A percentile compares a stretch with the other conserved stretches of the same genome.
phyloP scores from a whole-genome alignment of 495 filamentous ascomycete genomes.

The Annulohypoxylon nitens region DNA sequence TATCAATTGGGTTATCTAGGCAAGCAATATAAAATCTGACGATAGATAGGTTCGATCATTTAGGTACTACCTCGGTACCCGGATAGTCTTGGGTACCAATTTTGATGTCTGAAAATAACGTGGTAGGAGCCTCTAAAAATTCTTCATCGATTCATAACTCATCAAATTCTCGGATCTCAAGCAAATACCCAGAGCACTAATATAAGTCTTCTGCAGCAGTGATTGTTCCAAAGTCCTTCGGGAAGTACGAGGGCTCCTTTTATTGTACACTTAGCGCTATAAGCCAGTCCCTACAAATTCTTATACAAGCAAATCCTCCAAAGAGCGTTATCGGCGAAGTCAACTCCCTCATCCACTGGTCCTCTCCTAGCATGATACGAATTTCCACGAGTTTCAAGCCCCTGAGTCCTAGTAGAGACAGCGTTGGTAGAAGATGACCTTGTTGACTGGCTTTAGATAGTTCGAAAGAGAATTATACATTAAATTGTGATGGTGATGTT shows the following conservation, averaged over 20 bases:
- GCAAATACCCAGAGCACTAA: no score
- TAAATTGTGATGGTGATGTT: neutral
- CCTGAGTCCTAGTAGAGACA: neutral
- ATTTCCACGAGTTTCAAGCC: neutral
- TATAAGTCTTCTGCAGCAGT: no score
- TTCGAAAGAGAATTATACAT: neutral
- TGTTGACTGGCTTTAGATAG: neutral
- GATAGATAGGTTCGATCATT: no score
- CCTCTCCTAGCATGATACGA: neutral
- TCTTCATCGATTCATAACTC: no score
- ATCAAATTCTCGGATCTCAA: no score
- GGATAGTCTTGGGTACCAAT: no score
- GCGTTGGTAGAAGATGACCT: neutral
- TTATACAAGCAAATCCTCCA: slow-evolving; percentile 5
- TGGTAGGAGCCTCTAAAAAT: no score
- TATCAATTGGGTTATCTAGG: no score
- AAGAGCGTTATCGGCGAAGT: neutral
- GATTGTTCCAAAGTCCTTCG: neutral
- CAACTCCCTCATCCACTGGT: neutral
- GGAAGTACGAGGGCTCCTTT: neutral
- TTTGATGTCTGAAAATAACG: no score
- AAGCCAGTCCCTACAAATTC: slow-evolving; percentile 4
- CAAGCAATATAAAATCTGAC: no score
- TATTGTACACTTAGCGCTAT: slow-evolving; percentile 19
- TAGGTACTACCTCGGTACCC: no score